Percentiles rank a stretch among this genome's conserved stretches.
Evolutionary conservation across 441 rosid genomes (phyloP).

Genomic region (Oxalis stricta): DNA sequence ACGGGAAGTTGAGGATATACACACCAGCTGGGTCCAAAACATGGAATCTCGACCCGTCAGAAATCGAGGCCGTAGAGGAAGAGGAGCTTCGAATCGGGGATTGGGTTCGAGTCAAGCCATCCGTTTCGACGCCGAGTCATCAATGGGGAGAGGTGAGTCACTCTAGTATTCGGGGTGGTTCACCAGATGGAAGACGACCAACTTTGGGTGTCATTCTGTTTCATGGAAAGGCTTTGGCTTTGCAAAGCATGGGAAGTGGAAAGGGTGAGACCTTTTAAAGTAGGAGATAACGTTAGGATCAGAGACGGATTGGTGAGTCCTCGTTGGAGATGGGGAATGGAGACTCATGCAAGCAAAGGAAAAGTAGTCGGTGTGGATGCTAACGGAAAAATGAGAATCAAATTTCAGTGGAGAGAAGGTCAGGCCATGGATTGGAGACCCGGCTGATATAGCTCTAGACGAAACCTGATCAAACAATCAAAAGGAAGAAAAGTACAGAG

Average conservation of each 20-base stretch:
- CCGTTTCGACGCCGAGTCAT: slow-evolving; percentile 60
- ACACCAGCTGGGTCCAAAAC: slow-evolving; percentile 83
- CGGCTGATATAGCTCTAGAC: slow-evolving; percentile 76
- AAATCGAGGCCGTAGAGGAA: slow-evolving; percentile 75
- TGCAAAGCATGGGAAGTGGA: slow-evolving; percentile 91
- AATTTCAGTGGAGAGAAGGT: slow-evolving; percentile 95
- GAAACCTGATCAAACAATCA: slow-evolving; percentile 27
- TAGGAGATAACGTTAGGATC: slow-evolving; percentile 72
- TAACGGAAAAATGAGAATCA: slow-evolving; percentile 81
- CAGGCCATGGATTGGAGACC: slow-evolving; percentile 97
- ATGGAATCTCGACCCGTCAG: slow-evolving; percentile 97
- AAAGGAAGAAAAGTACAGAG: no score
- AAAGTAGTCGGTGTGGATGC: slow-evolving; percentile 87
- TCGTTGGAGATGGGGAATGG: slow-evolving; percentile 99
- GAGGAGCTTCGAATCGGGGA: slow-evolving; percentile 72
- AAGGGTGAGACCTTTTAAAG: slow-evolving; percentile 52
- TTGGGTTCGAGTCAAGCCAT: slow-evolving; percentile 70
- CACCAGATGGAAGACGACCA: slow-evolving; percentile 77
- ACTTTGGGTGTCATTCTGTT: slow-evolving; percentile 78
- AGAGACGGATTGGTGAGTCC: slow-evolving; percentile 70
- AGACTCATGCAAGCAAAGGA: slow-evolving; percentile 89
- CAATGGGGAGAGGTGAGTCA: slow-evolving; percentile 97
- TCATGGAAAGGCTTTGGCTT: slow-evolving; percentile 84
- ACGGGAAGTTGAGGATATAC: slow-evolving; percentile 87
- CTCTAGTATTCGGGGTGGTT: slow-evolving; percentile 79